phyloP scores from a whole-genome alignment of 2,329 filamentous ascomycete genomes.

The Elsinoe perseae region DNA sequence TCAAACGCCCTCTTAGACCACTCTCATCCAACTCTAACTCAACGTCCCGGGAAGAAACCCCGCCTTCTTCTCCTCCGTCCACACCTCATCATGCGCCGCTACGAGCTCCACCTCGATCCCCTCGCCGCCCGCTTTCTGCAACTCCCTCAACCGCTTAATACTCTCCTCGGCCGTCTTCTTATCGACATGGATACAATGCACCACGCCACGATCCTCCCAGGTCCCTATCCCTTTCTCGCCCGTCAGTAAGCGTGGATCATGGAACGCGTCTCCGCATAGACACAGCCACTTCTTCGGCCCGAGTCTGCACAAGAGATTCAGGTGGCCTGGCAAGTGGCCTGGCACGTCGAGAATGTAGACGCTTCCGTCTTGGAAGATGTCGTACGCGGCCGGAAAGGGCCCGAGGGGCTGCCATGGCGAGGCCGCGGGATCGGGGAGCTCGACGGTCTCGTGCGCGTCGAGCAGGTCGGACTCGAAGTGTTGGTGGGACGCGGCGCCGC shows the following conservation, averaged over 20 bases:
- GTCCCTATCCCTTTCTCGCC: conserved; percentile 47
- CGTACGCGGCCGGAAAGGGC: conserved; percentile 39
- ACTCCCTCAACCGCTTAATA: conserved; percentile 35
- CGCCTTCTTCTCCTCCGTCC: conserved; percentile 32
- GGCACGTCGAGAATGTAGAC: conserved; percentile 44
- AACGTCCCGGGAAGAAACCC: conserved; percentile 3
- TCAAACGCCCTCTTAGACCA: neutral
- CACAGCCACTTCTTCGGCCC: conserved; percentile 38
- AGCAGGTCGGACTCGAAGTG: conserved; percentile 40
- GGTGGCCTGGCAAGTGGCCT: conserved; percentile 46
- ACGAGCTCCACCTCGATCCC: conserved; percentile 40
- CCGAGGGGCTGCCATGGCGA: conserved; percentile 37
- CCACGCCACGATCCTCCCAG: conserved; percentile 42
- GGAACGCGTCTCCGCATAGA: conserved; percentile 48
- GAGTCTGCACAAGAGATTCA: conserved; percentile 42
- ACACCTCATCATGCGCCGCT: conserved; percentile 45
- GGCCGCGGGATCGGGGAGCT: conserved; percentile 33
- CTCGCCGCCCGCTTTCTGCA: conserved; percentile 27
- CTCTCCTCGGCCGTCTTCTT: conserved; percentile 38
- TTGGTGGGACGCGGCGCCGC: conserved; percentile 30
- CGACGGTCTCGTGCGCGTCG: conserved; percentile 35
- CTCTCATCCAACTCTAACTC: neutral
- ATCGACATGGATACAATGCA: conserved; percentile 46
- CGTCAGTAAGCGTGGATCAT: conserved; percentile 44
- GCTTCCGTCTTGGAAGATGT: conserved; percentile 42